Evolutionary conservation across 179 eudicot genomes (phyloP), one percentile per base, ranked within the genome.

Genomic region (Dionaea muscipula): DNA sequence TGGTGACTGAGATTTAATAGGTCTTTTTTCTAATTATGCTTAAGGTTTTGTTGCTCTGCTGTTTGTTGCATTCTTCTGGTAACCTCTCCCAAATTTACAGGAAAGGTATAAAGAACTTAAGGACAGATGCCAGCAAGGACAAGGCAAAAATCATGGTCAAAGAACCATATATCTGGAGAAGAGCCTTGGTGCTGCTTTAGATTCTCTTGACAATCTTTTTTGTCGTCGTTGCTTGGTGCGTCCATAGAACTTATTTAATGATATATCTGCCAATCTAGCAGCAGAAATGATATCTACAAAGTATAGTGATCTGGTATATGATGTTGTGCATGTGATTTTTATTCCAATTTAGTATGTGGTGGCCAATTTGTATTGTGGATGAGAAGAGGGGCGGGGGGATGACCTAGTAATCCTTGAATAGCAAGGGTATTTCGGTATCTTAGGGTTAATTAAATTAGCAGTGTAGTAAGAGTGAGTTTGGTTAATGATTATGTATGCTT

Each of bases 221-320:
- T 91, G 98, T 52, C 98, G 98, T 40, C 95, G 94, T 28, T 91
- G 98, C 78, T 75, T 91, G 94, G 98, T 91, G 78, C 52, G 43
- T 60, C 14, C 14, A 33, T 7, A 15, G 22, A 43, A 43, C 47
- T 43, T 19, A 33, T 33, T 8, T 13, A 6, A 3, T n/a, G 12
- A 38, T 38, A 9, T 8, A 13, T 38, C 3, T 13, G 15, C 16
- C 43, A 33, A 33, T 6, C 37, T 1, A 33, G 9, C 10, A 31
- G 36, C 4, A 10, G 10, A 31, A 31, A 31, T 10, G 10, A 38
- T 38, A 38, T 38, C 43, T 8, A 38, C 15, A 11, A 15, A 38
- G 16, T 31, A 38, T n/a, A n/a, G n/a, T n/a, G n/a, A n/a, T n/a
- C n/a, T n/a, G n/a, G n/a, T n/a, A n/a, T n/a, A n/a, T n/a, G n/a